Evolutionary conservation across 2,329 filamentous ascomycete species (phyloP).

Genomic region (Chaetomium strumarium): DNA sequence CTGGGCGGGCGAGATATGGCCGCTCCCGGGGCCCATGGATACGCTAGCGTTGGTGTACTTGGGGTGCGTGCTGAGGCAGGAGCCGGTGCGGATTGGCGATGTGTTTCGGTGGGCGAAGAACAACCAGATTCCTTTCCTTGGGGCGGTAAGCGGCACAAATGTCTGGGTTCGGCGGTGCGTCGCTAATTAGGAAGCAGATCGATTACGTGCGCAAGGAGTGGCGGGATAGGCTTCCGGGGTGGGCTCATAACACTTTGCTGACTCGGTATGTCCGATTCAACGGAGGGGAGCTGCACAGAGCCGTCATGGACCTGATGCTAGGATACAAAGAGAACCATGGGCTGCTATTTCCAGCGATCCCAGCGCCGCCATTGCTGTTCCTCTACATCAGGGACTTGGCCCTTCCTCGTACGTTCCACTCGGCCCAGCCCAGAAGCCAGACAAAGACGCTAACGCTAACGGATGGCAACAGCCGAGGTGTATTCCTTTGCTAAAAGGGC

Average conservation of each 20-base stretch:
- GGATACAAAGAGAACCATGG: slow-evolving; percentile 63
- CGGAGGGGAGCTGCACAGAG: slow-evolving; percentile 56
- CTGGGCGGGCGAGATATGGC: slow-evolving; percentile 45
- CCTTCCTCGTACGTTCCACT: slow-evolving; percentile 57
- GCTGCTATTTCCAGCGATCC: slow-evolving; percentile 67
- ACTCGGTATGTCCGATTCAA: slow-evolving; percentile 36
- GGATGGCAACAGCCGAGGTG: slow-evolving; percentile 51
- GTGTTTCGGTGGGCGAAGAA: slow-evolving; percentile 61
- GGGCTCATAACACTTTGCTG: slow-evolving; percentile 56
- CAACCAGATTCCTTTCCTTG: slow-evolving; percentile 66
- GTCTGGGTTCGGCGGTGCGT: not conserved
- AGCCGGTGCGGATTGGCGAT: slow-evolving; percentile 71
- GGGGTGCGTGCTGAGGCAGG: slow-evolving; percentile 64
- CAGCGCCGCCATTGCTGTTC: slow-evolving; percentile 61
- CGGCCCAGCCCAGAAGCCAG: not conserved
- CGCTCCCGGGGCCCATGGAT: slow-evolving; percentile 64
- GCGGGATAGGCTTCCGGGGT: slow-evolving; percentile 55
- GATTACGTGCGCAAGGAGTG: slow-evolving; percentile 57
- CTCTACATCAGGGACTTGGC: slow-evolving; percentile 65
- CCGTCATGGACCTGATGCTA: slow-evolving; percentile 55
- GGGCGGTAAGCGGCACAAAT: slow-evolving; percentile 48
- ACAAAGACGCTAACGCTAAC: slow-evolving; percentile 28
- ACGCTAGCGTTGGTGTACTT: slow-evolving; percentile 76
- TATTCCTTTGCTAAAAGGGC: slow-evolving; percentile 56
- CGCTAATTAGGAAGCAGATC: slow-evolving; percentile 35